A percentile compares a stretch with the other conserved stretches of the same genome.
Conservation (phyloP, 768 basidiomycete species). For the Suillus spraguei region DNA sequence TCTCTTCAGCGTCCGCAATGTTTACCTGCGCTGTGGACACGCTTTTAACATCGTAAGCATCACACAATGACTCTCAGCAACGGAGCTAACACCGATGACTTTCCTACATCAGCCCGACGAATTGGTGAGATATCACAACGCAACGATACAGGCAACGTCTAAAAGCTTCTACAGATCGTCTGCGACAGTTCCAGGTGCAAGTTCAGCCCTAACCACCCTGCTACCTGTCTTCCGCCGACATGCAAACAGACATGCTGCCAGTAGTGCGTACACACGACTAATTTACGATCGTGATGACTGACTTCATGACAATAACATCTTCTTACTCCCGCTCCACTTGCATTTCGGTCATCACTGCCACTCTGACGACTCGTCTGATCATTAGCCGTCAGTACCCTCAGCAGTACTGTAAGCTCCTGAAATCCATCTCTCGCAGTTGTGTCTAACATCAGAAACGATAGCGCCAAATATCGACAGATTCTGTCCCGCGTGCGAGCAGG, state of each 20-base stretch:
- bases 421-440: background rate
- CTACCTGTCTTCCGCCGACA: constrained; percentile 39
- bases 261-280: constrained; percentile 40
- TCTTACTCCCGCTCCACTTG: constrained; percentile 3
- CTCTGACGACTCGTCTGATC: background rate
- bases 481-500: constrained; percentile 44
- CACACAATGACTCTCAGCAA: background rate
- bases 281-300: background rate
- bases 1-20: constrained; percentile 43
- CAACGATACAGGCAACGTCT: constrained; percentile 7
- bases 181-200: constrained; percentile 51
- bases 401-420: constrained; percentile 43
- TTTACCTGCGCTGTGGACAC: constrained; percentile 53
- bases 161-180: constrained; percentile 38
- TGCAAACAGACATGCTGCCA: constrained; percentile 53
- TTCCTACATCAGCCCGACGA: constrained; percentile 37
- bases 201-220: constrained; percentile 56
- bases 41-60: constrained; percentile 43
- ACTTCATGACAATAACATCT: constrained; percentile 4
- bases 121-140: constrained; percentile 23
- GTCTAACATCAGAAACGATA: constrained; percentile 20
- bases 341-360: background rate
- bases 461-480: constrained; percentile 44
- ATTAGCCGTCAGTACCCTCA: constrained; percentile 46
- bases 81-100: background rate